These are phyloP conservation scores for Amanita thiersii DNA, from an alignment of 768 basidiomycete genomes.

Conservation along the genomic window DNA sequence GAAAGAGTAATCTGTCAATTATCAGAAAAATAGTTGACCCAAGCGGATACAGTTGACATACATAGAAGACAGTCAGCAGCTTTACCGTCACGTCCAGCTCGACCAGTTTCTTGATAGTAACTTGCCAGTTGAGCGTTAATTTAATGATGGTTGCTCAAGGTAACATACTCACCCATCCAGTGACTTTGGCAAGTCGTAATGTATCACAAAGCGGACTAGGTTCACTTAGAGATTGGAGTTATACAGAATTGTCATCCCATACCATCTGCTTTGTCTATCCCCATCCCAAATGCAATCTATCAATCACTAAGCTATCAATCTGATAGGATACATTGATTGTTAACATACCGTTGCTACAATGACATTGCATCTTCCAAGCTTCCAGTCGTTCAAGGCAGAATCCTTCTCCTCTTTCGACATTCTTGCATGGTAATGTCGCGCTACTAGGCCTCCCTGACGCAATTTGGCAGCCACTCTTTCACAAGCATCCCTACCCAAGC, in stretches of 20 bases:
- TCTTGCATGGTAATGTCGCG: constrained; percentile 82
- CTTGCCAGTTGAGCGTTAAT: constrained; percentile 24
- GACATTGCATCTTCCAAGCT: constrained; percentile 58
- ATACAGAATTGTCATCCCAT: constrained; percentile 11
- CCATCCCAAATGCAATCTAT: constrained; percentile 96
- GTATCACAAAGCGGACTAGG: constrained; percentile 87
- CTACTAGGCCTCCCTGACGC: constrained; percentile 48
- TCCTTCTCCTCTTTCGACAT: constrained; percentile 58
- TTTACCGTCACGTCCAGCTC: constrained; percentile 87
- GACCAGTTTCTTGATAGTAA: constrained; percentile 94
- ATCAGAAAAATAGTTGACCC: constrained; percentile 5
- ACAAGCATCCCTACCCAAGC: constrained; percentile 59
- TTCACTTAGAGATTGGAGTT: not conserved
- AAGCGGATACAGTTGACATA: constrained; percentile 27
- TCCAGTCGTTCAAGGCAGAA: constrained; percentile 64
- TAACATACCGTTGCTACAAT: constrained; percentile 84
- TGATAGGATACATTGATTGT: constrained; percentile 1
- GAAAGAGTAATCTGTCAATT: constrained; percentile 53
- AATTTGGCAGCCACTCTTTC: constrained; percentile 74
- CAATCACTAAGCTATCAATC: not conserved
- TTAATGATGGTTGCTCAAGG: not conserved
- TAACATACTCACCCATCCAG: constrained; percentile 61
- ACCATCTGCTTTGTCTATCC: constrained; percentile 85
- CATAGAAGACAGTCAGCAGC: constrained; percentile 84
- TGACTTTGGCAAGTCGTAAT: constrained; percentile 73